Percentiles rank a stretch among this genome's conserved stretches.
Evolutionary conservation across 306 rosid species (phyloP).

Genomic region (Rubus idaeus): DNA sequence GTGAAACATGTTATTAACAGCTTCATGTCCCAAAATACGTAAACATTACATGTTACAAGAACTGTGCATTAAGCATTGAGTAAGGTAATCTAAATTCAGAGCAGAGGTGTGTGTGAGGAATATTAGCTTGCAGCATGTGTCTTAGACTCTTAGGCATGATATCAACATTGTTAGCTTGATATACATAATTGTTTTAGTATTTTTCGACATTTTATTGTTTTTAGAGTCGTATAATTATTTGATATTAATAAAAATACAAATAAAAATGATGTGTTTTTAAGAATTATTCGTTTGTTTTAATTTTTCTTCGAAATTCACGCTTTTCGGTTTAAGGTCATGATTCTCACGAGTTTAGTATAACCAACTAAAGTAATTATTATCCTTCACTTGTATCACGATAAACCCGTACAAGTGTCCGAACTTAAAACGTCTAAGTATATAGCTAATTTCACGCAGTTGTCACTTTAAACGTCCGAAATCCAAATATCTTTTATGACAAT

Average conservation of each 20-base stretch:
- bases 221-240: background rate
- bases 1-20: background rate
- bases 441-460: background rate
- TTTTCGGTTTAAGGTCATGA: background rate
- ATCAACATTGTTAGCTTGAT: background rate
- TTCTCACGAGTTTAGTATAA: background rate
- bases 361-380: background rate
- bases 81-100: background rate
- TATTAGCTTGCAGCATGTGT: background rate
- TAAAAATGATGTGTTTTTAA: too few species aligned
- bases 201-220: background rate
- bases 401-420: accelerated
- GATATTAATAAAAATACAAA: background rate
- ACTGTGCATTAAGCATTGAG: background rate
- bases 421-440: background rate
- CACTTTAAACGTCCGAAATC: background rate
- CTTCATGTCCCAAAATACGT: background rate
- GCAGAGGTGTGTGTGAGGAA: background rate
- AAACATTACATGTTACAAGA: conserved; percentile 7
- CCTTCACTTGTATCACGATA: background rate
- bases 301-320: background rate
- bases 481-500: background rate
- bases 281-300: background rate
- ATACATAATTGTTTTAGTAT: background rate
- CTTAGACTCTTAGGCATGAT: background rate